Conservation (phyloP, 306 rosid species). For the Vicia sativa region DNA sequence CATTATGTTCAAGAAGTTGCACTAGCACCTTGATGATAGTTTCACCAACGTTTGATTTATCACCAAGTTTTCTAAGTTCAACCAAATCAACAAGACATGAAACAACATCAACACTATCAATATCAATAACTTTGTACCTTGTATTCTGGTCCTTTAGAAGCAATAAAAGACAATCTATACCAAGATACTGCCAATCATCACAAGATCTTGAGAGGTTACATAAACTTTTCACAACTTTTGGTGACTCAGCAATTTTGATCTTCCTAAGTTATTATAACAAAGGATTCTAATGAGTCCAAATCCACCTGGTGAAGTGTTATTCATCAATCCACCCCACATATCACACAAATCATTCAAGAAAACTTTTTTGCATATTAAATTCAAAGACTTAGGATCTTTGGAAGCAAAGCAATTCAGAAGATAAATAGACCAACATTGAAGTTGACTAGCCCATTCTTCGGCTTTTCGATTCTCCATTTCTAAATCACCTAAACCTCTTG, state of each 20-base stretch:
- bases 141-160: conserved; percentile 72
- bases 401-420: conserved; percentile 79
- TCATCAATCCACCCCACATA: conserved; percentile 86
- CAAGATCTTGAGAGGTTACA: conserved; percentile 78
- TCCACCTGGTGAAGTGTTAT: conserved; percentile 68
- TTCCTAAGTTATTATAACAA: conserved; percentile 62
- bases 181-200: conserved; percentile 88
- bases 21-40: conserved; percentile 45
- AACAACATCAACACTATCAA: conserved; percentile 29
- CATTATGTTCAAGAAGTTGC: neutral
- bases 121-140: conserved; percentile 60
- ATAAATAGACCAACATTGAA: conserved; percentile 78
- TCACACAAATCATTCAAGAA: conserved; percentile 55
- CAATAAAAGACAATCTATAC: conserved; percentile 71
- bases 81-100: conserved; percentile 60
- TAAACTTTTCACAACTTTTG: conserved; percentile 47
- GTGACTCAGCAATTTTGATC: conserved; percentile 52
- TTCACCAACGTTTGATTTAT: conserved; percentile 58
- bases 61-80: conserved; percentile 61
- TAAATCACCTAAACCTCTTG: conserved; percentile 68
- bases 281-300: conserved; percentile 71
- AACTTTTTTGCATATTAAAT: conserved; percentile 56
- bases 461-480: conserved; percentile 80
- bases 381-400: conserved; percentile 52
- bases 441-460: conserved; percentile 81